Percentiles rank a stretch among this genome's conserved stretches.
These are phyloP conservation scores for Castanea mollissima DNA, from an alignment of 306 rosid species.

Conservation along the genomic window DNA sequence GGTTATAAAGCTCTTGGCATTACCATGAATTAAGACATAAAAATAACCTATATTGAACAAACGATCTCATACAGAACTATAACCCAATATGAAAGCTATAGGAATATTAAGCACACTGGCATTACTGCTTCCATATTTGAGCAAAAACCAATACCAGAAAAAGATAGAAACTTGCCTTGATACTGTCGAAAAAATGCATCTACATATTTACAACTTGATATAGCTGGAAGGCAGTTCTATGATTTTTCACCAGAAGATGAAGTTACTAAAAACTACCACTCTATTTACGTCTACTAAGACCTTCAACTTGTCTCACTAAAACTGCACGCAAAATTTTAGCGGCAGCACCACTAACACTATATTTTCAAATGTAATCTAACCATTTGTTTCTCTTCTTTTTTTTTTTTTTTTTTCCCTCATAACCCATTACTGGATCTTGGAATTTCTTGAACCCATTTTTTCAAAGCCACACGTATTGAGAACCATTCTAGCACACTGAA, in stretches of 20 bases:
- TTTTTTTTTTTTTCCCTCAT: too few species aligned
- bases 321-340: background rate
- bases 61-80: conserved; percentile 27
- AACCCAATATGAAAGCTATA: conserved; percentile 25
- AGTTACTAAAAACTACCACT: conserved; percentile 11
- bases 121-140: background rate
- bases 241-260: conserved; percentile 26
- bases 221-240: conserved; percentile 17
- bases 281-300: conserved; percentile 49
- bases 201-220: conserved; percentile 37
- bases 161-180: conserved; percentile 21
- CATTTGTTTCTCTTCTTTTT: too few species aligned
- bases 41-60: background rate
- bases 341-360: too few species aligned
- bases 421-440: too few species aligned
- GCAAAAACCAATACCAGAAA: conserved; percentile 22
- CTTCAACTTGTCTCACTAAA: conserved; percentile 22
- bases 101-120: conserved; percentile 12
- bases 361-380: too few species aligned
- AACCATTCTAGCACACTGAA: too few species aligned
- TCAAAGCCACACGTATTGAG: too few species aligned
- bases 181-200: conserved; percentile 12
- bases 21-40: background rate
- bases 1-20: too few species aligned
- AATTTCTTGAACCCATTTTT: too few species aligned